phyloP scores from a whole-genome alignment of 306 rosid species.

The Dryas drummondii region DNA sequence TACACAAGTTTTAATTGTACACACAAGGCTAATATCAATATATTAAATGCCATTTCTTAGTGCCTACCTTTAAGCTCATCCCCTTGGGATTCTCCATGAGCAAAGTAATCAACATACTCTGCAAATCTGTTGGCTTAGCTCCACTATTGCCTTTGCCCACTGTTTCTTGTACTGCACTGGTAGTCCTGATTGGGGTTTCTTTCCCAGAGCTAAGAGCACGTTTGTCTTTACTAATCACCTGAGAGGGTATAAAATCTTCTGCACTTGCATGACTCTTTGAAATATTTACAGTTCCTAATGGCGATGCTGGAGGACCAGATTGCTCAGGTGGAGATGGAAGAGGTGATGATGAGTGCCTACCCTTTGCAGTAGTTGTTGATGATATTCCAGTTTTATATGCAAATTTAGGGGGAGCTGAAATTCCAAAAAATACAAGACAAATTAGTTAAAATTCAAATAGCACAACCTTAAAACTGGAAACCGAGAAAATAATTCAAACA shows the following conservation, averaged over 20 bases:
- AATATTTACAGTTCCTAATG: conserved; percentile 50
- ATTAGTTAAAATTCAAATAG: conserved; percentile 10
- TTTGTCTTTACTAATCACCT: conserved; percentile 53
- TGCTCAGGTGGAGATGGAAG: conserved; percentile 72
- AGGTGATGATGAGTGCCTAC: conserved; percentile 66
- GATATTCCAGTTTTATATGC: conserved; percentile 52
- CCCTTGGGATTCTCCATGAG: conserved; percentile 82
- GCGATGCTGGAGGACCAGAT: conserved; percentile 61
- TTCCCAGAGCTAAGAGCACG: conserved; percentile 50
- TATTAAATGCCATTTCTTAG: not conserved
- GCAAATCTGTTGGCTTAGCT: conserved; percentile 68
- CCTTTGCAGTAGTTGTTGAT: conserved; percentile 56
- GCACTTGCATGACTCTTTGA: conserved; percentile 40
- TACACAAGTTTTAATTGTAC: not conserved
- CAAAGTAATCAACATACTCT: conserved; percentile 59
- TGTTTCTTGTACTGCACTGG: conserved; percentile 42
- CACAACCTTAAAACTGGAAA: not conserved
- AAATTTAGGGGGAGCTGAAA: conserved; percentile 61
- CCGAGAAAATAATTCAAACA: not conserved
- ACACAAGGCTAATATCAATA: not conserved
- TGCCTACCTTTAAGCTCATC: conserved; percentile 67
- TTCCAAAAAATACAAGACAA: conserved; percentile 33
- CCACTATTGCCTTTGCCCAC: conserved; percentile 58
- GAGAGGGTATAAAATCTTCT: conserved; percentile 58
- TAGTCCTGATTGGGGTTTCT: conserved; percentile 47